Percentiles rank a stretch among this genome's conserved stretches.
Conservation (phyloP, 192 early-diverging fungal genomes). For the Mortierella hygrophila region DNA sequence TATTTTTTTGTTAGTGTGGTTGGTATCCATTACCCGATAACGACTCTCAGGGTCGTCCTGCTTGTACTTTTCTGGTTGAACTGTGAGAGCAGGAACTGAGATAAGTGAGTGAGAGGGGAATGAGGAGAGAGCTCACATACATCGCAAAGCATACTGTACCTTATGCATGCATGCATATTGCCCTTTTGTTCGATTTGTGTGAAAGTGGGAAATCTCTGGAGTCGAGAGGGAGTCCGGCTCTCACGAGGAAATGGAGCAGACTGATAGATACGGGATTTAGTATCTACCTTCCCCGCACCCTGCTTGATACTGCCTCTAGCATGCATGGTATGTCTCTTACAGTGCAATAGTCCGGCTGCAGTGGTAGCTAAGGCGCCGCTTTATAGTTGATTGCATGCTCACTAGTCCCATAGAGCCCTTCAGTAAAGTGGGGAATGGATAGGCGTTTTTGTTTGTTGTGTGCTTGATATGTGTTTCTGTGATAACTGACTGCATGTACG, state of each 20-base stretch:
- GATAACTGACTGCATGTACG: neutral
- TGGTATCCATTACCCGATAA: neutral
- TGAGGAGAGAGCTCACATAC: neutral
- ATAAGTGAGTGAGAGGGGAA: neutral
- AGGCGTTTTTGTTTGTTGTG: neutral
- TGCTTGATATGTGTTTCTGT: neutral
- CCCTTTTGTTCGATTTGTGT: neutral
- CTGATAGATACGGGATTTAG: no score
- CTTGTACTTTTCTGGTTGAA: neutral
- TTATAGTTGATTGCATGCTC: slow-evolving; percentile 3
- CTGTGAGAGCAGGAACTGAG: neutral
- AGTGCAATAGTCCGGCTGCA: neutral
- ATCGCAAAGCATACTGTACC: neutral
- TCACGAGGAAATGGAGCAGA: neutral
- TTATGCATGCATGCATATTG: neutral
- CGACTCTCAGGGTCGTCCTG: neutral
- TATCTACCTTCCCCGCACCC: neutral
- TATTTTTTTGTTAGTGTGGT: neutral
- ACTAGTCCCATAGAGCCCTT: neutral
- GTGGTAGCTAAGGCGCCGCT: neutral
- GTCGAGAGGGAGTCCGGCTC: neutral
- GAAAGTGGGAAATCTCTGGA: neutral
- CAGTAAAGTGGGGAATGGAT: neutral
- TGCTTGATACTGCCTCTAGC: neutral
- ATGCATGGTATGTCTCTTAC: neutral